Percentiles rank a stretch among this genome's conserved stretches.
phyloP scores from a whole-genome alignment of 805 yeast species.

The Kurtzmaniella fragi region DNA sequence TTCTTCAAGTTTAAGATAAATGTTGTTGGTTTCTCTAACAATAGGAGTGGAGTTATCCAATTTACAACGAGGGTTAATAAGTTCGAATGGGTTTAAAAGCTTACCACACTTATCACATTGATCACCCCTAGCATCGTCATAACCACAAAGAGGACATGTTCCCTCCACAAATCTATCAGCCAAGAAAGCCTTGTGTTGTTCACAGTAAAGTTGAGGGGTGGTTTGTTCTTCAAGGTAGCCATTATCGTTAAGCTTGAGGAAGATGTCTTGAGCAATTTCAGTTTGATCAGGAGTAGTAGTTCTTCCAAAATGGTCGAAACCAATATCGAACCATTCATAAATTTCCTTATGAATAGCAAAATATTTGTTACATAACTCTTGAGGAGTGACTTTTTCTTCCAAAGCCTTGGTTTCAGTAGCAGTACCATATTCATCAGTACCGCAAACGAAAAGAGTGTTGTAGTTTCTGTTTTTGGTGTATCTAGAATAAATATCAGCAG shows the following conservation, averaged over 20 bases:
- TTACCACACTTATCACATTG: conserved; percentile 97
- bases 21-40: conserved; percentile 76
- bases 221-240: conserved; percentile 81
- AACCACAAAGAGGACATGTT: conserved; percentile 89
- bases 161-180: conserved; percentile 99
- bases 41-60: conserved; percentile 80
- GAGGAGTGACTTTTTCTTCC: conserved; percentile 87
- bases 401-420: conserved; percentile 98
- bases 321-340: conserved; percentile 95
- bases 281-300: conserved; percentile 92
- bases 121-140: conserved; percentile 98
- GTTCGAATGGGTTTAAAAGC: conserved; percentile 85
- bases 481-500: conserved; percentile 92
- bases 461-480: conserved; percentile 85
- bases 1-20: conserved; percentile 78
- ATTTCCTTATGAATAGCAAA: conserved; percentile 81
- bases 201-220: conserved; percentile 88
- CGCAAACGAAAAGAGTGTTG: conserved; percentile 84
- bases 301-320: conserved; percentile 93
- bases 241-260: conserved; percentile 68
- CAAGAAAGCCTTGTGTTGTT: conserved; percentile 80
- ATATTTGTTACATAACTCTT: conserved; percentile 86
- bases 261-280: conserved; percentile 91
- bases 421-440: conserved; percentile 99
- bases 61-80: conserved; percentile 93